Evolutionary conservation across 768 basidiomycete species (phyloP), one percentile per base, ranked within the genome.

Genomic region (Vishniacozyma victoriae): DNA sequence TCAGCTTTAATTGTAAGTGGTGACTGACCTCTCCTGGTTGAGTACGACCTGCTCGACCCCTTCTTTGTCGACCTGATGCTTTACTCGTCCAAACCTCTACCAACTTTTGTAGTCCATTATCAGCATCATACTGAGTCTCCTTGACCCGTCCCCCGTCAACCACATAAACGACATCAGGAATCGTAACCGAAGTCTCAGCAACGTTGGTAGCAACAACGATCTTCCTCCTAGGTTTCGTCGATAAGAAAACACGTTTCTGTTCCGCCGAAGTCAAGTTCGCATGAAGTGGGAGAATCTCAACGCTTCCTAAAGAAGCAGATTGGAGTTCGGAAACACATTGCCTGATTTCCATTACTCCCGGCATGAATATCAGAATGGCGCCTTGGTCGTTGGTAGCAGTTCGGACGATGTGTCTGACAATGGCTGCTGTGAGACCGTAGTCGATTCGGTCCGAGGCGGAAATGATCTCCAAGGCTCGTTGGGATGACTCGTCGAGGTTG

Each of bases 191-290:
- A 1, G 88, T 91, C 82, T 90, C 46, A 18, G 58, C 46, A 24
- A 96, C 86, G 62, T 95, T 95, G 3, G 92, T 95, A 0, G 89
- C 80, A 0, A 82, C 87, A 36, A 95, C 82, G 23, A 93, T 79
- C 69, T 93, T 93, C 78, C 90, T 84, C 42, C 52, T 60, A 0
- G 70, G 66, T 29, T 75, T 75, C 2, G 77, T 73, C 0, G 80
- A 79, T 7, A 77, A 72, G 62, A 95, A 96, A 1, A 91, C 85
- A 6, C 74, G 74, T 13, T 81, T 79, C 68, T 96, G 92, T 62
- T 95, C 90, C 12, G 84, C 81, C 31, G 76, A 85, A 0, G 88
- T 82, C 18, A 95, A 75, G 68, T 93, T 92, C 11, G 91, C 88
- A 62, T 95, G 91, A 0, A 96, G 78, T 0, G 91, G 87, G 20